These are phyloP conservation scores for Zoysia matrella DNA, from an alignment of 202 grass and related monocot species.

Conservation along the genomic window DNA sequence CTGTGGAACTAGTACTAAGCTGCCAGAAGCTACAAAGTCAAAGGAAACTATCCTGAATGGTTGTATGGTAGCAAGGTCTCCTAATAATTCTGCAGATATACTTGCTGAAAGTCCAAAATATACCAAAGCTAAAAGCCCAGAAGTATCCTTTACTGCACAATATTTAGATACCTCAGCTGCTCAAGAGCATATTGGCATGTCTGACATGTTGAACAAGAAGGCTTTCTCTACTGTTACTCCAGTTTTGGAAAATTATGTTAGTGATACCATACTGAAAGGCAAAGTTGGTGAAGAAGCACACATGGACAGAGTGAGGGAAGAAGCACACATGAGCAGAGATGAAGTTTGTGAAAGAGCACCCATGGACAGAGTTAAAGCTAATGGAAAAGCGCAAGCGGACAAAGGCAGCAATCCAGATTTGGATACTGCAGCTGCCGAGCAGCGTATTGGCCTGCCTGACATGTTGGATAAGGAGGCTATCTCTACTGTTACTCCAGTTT, in stretches of 20 bases:
- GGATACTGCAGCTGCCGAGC: too few relatives aligned
- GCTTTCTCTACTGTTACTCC: constrained; percentile 34
- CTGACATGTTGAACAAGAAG: constrained; percentile 32
- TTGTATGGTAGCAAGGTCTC: constrained; percentile 5
- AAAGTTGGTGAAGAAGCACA: constrained; percentile 34
- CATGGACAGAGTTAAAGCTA: too few relatives aligned
- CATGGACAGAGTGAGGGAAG: constrained; percentile 18
- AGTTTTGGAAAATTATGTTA: constrained; percentile 41
- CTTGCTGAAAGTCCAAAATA: constrained; percentile 35
- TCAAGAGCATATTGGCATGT: constrained; percentile 12
- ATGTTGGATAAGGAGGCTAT: too few relatives aligned
- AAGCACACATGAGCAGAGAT: background rate
- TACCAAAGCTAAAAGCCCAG: constrained; percentile 27
- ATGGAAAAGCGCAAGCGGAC: too few relatives aligned
- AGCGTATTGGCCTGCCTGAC: too few relatives aligned
- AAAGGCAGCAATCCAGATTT: too few relatives aligned
- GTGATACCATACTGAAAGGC: constrained; percentile 14
- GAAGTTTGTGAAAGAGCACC: too few relatives aligned
- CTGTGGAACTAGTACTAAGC: constrained; percentile 57
- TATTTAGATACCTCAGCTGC: constrained; percentile 43
- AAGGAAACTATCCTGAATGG: constrained; percentile 44
- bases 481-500: too few relatives aligned
- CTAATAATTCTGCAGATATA: constrained; percentile 39
- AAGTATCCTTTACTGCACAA: constrained; percentile 30
- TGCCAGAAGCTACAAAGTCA: constrained; percentile 43